Base-by-base conservation (phyloP, 305 asterid species). In the Rubia tinctorum region DNA sequence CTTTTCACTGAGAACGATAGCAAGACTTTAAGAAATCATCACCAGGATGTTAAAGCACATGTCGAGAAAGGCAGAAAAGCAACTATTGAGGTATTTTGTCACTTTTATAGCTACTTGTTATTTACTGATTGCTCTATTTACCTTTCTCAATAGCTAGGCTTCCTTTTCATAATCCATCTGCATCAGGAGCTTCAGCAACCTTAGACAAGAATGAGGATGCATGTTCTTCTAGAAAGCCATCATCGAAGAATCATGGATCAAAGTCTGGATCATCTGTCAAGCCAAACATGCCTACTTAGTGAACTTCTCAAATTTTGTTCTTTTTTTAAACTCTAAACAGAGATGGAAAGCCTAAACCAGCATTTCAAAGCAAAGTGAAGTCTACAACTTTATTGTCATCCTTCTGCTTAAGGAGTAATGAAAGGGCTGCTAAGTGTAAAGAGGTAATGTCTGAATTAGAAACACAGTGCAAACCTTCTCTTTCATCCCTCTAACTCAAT, bases 351-450 rank as follows among this genome's bases (percentile, higher is more conserved):
- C 61, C 86, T 67, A 72, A 86, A 74, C 80, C 51, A 78, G 30
- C 75, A 61, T 66, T 71, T 67, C 82, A 80, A 72, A 77, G 62
- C 62, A 84, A 83, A 74, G 82, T 81, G 73, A 78, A 82, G 74
- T 66, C 80, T 73, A 73, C 87, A n/a, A 84, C 83, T 47, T 80
- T 79, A 47, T 73, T 86, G 67, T 76, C 85, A 69, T 80, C 97
- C 70, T 91, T 88, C 86, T 84, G 74, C 78, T 88, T 94, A 77
- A 90, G 82, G 86, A 90, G 96, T 75, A 96, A 91, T 73, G 96
- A 90, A 83, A 84, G 98, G 83, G 96, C 88, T 56, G 88, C 84
- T 78, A 94, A 89, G 74, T 87, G 92, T 49, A 90, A 83, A 85
- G 97, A 94, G 97, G 98, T 77, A 85, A 71, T 80, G 91, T 77